These are phyloP conservation scores for Leccinum fibrillosum DNA, from an alignment of 768 basidiomycete genomes.

Conservation along the genomic window DNA sequence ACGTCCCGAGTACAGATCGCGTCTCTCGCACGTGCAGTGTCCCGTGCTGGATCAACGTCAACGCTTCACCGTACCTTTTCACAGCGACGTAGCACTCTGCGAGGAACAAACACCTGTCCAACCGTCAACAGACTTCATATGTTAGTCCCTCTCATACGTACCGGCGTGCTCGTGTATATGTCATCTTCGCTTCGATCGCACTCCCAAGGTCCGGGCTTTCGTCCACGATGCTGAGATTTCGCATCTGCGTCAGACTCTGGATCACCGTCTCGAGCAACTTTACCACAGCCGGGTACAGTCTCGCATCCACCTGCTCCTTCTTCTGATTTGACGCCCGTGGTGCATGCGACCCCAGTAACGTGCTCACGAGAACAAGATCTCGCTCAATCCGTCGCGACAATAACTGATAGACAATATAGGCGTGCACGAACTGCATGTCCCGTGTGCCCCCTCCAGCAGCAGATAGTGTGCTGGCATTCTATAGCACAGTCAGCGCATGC, in stretches of 20 bases:
- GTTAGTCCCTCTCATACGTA: constrained; percentile 27
- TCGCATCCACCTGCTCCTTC: constrained; percentile 59
- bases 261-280: constrained; percentile 84
- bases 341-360: constrained; percentile 49
- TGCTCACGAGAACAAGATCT: constrained; percentile 75
- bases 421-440: constrained; percentile 81
- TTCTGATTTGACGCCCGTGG: constrained; percentile 31
- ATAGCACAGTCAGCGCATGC: constrained; percentile 18
- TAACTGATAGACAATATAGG: constrained; percentile 85
- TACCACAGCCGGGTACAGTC: constrained; percentile 82
- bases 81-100: constrained; percentile 68
- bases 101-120: constrained; percentile 65
- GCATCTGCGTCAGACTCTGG: constrained; percentile 83
- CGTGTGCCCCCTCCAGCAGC: constrained; percentile 46
- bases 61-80: constrained; percentile 70
- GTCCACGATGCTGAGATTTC: constrained; percentile 79
- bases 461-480: constrained; percentile 41
- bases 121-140: constrained; percentile 1
- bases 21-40: too few relatives aligned
- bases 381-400: constrained; percentile 85
- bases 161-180: constrained; percentile 75
- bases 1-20: too few relatives aligned
- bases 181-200: constrained; percentile 72
- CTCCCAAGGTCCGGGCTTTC: constrained; percentile 81
- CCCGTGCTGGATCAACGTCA: constrained; percentile 69